A percentile compares a stretch with the other conserved stretches of the same genome.
phyloP scores from a whole-genome alignment of 2,329 filamentous ascomycete species.

The Exophiala oligosperma region DNA sequence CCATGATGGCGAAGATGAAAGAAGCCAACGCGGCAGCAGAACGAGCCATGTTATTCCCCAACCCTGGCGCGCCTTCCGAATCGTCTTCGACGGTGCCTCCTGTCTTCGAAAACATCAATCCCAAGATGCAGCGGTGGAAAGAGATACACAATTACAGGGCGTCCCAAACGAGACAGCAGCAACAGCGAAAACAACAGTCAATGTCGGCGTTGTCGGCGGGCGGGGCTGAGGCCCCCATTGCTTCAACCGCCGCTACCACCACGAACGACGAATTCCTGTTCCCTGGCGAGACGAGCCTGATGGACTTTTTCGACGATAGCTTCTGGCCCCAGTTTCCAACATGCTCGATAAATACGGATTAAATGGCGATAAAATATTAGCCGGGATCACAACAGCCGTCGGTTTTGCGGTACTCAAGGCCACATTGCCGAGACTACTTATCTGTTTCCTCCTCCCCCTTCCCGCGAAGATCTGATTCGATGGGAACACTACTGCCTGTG shows the following conservation, averaged over 20 bases:
- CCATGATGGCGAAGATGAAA: conserved; percentile 24
- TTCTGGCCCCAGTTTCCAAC: not conserved
- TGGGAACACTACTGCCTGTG: not conserved
- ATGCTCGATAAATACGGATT: too few relatives aligned
- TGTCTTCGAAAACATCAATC: not conserved
- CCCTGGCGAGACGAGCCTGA: not conserved
- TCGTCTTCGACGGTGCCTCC: not conserved
- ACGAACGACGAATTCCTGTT: not conserved
- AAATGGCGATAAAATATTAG: too few relatives aligned
- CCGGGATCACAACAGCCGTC: too few relatives aligned
- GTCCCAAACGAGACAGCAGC: not conserved
- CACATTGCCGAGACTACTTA: too few relatives aligned
- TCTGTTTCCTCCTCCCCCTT: too few relatives aligned
- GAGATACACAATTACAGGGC: conserved; percentile 1
- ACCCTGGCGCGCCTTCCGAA: not conserved
- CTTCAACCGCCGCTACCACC: not conserved
- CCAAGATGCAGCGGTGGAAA: conserved; percentile 2
- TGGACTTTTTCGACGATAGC: not conserved
- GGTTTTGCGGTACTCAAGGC: too few relatives aligned
- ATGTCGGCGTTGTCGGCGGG: not conserved
- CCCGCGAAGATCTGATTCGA: too few relatives aligned
- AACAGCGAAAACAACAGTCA: not conserved
- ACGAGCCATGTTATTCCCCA: not conserved
- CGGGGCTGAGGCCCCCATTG: not conserved
- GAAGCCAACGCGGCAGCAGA: conserved; percentile 13